phyloP scores from a whole-genome alignment of 345 rosid species.

The Kandelia obovata region DNA sequence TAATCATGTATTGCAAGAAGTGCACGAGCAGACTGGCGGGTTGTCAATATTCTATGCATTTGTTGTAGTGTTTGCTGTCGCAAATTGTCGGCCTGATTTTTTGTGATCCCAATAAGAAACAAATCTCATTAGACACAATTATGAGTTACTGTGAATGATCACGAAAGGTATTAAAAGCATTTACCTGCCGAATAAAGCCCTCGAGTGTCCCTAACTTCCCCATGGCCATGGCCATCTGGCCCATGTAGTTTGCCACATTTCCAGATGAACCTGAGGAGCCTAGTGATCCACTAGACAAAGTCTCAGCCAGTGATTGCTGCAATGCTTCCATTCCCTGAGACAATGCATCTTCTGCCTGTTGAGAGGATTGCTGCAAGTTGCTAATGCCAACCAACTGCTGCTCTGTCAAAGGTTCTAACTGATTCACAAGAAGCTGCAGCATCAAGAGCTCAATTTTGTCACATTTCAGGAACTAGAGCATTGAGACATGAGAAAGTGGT shows the following conservation, averaged over 20 bases:
- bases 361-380: slow-evolving; percentile 94
- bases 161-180: not conserved
- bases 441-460: slow-evolving; percentile 9
- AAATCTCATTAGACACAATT: not conserved
- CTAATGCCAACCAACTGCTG: slow-evolving; percentile 73
- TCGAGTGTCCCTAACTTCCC: slow-evolving; percentile 97
- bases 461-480: not conserved
- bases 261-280: slow-evolving; percentile 84
- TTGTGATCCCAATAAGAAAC: not conserved
- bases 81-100: slow-evolving; percentile 85
- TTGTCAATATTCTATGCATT: slow-evolving; percentile 81
- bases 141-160: not conserved
- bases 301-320: slow-evolving; percentile 92
- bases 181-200: slow-evolving; percentile 94
- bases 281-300: slow-evolving; percentile 79
- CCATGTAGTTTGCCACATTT: slow-evolving; percentile 94
- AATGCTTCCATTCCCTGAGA: slow-evolving; percentile 99
- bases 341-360: slow-evolving; percentile 97
- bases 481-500: no score
- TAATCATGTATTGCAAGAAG: slow-evolving; percentile 88
- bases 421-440: slow-evolving; percentile 76
- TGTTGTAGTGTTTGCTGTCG: slow-evolving; percentile 92
- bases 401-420: slow-evolving; percentile 95
- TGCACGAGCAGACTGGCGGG: slow-evolving; percentile 95
- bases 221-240: slow-evolving; percentile 99